Evolutionary conservation across 2,329 filamentous ascomycete species (phyloP), one percentile per base, ranked within the genome.

Genomic region (Madurella fahalii): DNA sequence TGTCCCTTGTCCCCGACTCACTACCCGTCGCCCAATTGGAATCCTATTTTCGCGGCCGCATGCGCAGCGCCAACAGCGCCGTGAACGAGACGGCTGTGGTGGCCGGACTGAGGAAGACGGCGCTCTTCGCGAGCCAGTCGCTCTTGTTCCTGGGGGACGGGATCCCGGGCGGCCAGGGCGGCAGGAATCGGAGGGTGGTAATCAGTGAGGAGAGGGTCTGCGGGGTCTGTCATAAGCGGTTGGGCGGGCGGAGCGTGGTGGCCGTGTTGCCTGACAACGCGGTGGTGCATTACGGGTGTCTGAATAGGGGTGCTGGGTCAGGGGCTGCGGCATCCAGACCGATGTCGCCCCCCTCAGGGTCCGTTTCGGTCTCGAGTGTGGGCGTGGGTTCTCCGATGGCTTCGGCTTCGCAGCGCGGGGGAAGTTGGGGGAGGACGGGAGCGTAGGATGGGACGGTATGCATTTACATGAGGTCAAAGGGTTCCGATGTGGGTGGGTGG

Each of bases 151-250:
- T 96, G 1, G 93, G 92, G 2, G 84, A 89, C 55, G 79, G 82
- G 12, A 61, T 74, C n/a, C 70, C 72, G 1, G 73, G 74, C 25
- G 76, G 77, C 0, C 79, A 81, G 57, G 76, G 74, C 45, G 80
- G 79, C 11, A 74, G 77, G 50, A 83, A 80, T 62, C 72, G 80
- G 51, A 81, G 90, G 61, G 91, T 96, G 11, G 83, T 90, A 17
- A 85, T 99, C 49, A 84, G 82, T 9, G 93, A 99, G 64, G 93
- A 97, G 67, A 79, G 90, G 49, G 86, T 96, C 52, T 99, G 94
- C 69, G 86, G 88, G 12, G 89, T 95, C 15, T 99, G 94, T 69
- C 88, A 96, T 71, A 97, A 96, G 77, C 79, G 94, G 61, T 81
- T 99, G 61, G 93, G 92, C 1, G 87, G 90, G 25, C 25, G 25